Evolutionary conservation across 176 grass and related monocot species (phyloP).

Genomic region (Oryza glumipatula): DNA sequence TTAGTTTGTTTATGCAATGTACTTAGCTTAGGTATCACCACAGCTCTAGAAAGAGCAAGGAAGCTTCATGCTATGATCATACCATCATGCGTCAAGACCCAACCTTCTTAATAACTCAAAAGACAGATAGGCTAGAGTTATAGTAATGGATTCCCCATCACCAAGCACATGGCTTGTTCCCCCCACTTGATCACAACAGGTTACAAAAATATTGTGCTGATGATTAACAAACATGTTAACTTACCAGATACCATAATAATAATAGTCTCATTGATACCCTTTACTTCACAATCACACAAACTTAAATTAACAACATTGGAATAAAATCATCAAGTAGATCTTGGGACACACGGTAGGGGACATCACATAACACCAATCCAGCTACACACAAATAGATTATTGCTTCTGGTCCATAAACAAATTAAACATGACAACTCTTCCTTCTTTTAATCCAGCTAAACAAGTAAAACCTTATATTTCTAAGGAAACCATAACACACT

Average conservation of each 20-base stretch:
- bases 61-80: conserved; percentile 71
- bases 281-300: conserved; percentile 64
- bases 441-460: conserved; percentile 61
- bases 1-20: conserved; percentile 52
- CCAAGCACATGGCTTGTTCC: conserved; percentile 82
- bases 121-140: conserved; percentile 62
- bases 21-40: conserved; percentile 49
- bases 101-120: conserved; percentile 62
- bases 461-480: conserved; percentile 70
- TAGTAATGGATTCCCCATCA: conserved; percentile 76
- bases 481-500: conserved; percentile 61
- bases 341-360: conserved; percentile 65
- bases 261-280: conserved; percentile 61
- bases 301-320: conserved; percentile 69
- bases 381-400: conserved; percentile 77
- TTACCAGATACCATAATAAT: conserved; percentile 79
- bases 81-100: conserved; percentile 48
- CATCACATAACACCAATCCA: conserved; percentile 78
- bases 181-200: conserved; percentile 67
- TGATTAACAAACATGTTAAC: conserved; percentile 61
- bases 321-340: conserved; percentile 81
- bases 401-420: conserved; percentile 70
- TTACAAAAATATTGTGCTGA: conserved; percentile 57
- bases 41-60: conserved; percentile 53
- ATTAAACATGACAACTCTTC: conserved; percentile 66